Conservation (phyloP, 1,284 basidiomycete genomes). For the Tylopilus orsonianus region DNA sequence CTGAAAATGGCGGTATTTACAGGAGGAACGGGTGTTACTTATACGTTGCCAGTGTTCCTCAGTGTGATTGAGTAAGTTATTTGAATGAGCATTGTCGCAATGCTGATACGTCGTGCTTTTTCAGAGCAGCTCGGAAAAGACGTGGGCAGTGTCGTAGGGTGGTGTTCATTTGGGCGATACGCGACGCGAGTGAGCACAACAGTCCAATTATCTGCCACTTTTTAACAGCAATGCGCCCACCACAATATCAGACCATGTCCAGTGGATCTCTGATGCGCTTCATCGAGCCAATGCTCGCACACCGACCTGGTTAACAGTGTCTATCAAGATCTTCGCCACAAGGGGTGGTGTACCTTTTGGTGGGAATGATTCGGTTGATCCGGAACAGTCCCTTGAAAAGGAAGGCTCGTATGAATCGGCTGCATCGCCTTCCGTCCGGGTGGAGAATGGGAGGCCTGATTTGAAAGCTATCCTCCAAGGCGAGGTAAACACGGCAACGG, state of each 20-base stretch:
- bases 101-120: not conserved
- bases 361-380: constrained; percentile 8
- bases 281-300: constrained; percentile 21
- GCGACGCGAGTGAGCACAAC: constrained; percentile 34
- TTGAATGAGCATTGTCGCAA: not conserved
- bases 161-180: constrained; percentile 41
- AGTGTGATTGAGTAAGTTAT: constrained; percentile 37
- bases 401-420: constrained; percentile 10
- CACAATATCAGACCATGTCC: constrained; percentile 24
- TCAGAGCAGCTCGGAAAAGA: constrained; percentile 30
- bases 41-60: constrained; percentile 40
- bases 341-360: constrained; percentile 9
- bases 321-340: constrained; percentile 38
- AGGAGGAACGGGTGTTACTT: constrained; percentile 46
- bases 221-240: not conserved
- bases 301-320: constrained; percentile 29
- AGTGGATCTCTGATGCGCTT: constrained; percentile 38
- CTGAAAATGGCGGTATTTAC: not conserved
- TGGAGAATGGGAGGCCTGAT: constrained; percentile 26
- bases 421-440: constrained; percentile 9
- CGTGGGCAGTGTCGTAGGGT: constrained; percentile 28
- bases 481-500: constrained; percentile 23
- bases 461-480: constrained; percentile 21
- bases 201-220: not conserved
- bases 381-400: constrained; percentile 14